Base-by-base conservation (phyloP, 1,284 basidiomycete genomes). In the Malassezia nana region DNA sequence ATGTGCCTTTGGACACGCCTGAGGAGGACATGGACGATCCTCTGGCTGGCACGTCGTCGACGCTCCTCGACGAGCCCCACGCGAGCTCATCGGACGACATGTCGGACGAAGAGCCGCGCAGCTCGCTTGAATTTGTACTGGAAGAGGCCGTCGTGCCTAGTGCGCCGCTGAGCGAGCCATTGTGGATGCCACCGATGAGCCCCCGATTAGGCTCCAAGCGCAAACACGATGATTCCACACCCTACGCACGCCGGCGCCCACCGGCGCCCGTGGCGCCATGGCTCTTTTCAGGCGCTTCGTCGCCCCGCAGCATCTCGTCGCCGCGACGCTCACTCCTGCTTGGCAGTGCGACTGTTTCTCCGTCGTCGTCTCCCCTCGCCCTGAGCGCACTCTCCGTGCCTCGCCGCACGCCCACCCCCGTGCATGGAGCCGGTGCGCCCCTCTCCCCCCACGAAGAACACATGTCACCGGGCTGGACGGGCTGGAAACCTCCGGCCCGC, bases 301-400 rank as follows among this genome's bases (percentile, higher is more conserved):
- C 45, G 46, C 43, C 42, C 12, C 38, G 20, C 40, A 51, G 41
- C 49, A 51, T 20, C 1, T n/a, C 49, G 13, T 50, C 53, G 24
- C 53, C 53, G 9, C 46, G 53, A 3, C 42, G 48, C 4, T 28
- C 46, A 15, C 30, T 43, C 3, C 20, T 47, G 31, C 9, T n/a
- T 3, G 48, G 39, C 52, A 39, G 22, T 15, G 28, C 41, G 31
- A n/a, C 30, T 10, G 28, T 49, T 1, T 56, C 54, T n/a, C 54
- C 54, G 16, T 51, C 48, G 20, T 51, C 54, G 25, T 56, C 54
- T 29, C 49, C 54, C 29, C 44, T 51, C 24, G 48, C 54, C 15
- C 18, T 41, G n/a, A 42, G 49, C 30, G 47, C 33, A 16, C 22
- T 16, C 18, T 20, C 6, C 18, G 35, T 9, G 35, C 35, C 35